Conservation (phyloP, 345 rosid genomes). For the Citrus hindsii region DNA sequence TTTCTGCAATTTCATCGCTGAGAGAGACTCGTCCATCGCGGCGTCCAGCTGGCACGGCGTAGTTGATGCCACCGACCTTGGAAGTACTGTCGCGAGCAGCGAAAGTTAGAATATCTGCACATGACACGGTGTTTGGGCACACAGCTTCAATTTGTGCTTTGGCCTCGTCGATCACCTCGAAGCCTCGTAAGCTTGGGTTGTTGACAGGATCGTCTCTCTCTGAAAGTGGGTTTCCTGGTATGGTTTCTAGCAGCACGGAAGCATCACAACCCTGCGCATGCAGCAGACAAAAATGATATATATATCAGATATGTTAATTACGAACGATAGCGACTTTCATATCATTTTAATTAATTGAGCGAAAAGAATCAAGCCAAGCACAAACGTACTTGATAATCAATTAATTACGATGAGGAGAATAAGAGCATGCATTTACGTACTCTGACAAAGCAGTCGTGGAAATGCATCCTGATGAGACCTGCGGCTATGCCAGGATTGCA, state of each 20-base stretch:
- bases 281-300: background rate
- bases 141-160: slow-evolving; percentile 34
- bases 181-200: slow-evolving; percentile 40
- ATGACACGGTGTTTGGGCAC: slow-evolving; percentile 46
- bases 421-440: slow-evolving; percentile 9
- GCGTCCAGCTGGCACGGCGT: slow-evolving; percentile 37
- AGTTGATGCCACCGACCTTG: slow-evolving; percentile 30
- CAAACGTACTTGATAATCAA: background rate
- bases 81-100: slow-evolving; percentile 49
- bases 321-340: background rate
- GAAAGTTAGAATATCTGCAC: slow-evolving; percentile 51
- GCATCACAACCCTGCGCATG: slow-evolving; percentile 46
- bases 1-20: slow-evolving; percentile 14
- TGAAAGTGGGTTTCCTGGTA: slow-evolving; percentile 18
- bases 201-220: slow-evolving; percentile 40
- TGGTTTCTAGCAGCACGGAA: slow-evolving; percentile 37
- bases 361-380: no score
- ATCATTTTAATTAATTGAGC: background rate
- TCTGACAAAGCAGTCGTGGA: slow-evolving; percentile 40
- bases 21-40: slow-evolving; percentile 38
- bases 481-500: slow-evolving; percentile 25
- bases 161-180: slow-evolving; percentile 46
- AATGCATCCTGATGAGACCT: slow-evolving; percentile 35
- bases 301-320: background rate
- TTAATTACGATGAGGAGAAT: background rate